Conservation (phyloP, 805 yeast genomes). For the Candida orba region DNA sequence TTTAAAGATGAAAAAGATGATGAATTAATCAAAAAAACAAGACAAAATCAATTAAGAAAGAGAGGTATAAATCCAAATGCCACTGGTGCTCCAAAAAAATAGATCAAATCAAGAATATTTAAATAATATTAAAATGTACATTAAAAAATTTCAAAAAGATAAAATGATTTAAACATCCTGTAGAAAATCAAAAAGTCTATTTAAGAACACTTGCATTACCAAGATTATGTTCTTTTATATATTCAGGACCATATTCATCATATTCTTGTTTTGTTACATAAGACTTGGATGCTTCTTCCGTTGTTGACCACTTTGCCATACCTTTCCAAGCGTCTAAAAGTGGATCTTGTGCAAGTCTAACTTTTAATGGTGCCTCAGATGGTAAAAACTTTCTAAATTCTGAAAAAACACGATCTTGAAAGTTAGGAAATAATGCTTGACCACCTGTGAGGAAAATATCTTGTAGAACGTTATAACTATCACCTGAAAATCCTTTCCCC, state of each 20-base stretch:
- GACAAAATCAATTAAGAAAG: slow-evolving; percentile 55
- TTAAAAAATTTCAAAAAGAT: neutral
- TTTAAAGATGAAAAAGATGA: slow-evolving; percentile 67
- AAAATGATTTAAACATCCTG: neutral
- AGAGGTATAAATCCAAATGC: slow-evolving; percentile 65
- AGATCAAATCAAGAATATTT: neutral
- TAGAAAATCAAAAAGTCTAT: neutral
- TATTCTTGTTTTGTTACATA: slow-evolving; percentile 67
- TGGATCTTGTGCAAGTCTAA: slow-evolving; percentile 63
- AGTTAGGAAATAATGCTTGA: slow-evolving; percentile 54
- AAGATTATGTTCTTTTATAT: slow-evolving; percentile 75
- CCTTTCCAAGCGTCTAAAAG: slow-evolving; percentile 87
- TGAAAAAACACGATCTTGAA: slow-evolving; percentile 54
- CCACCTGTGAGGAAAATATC: slow-evolving; percentile 90
- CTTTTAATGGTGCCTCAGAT: slow-evolving; percentile 48
- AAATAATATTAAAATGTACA: neutral
- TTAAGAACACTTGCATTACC: slow-evolving; percentile 42
- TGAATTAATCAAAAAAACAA: slow-evolving; percentile 60
- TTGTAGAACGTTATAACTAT: slow-evolving; percentile 37
- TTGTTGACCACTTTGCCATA: slow-evolving; percentile 71
- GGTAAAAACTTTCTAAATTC: slow-evolving; percentile 76
- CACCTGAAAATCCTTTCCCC: slow-evolving; percentile 48
- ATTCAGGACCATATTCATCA: slow-evolving; percentile 84
- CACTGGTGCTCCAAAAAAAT: slow-evolving; percentile 15
- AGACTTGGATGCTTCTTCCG: slow-evolving; percentile 37